Percentiles rank a stretch among this genome's conserved stretches.
These are phyloP conservation scores for Psophocarpus tetragonolobus DNA, from an alignment of 306 rosid genomes.

Conservation along the genomic window DNA sequence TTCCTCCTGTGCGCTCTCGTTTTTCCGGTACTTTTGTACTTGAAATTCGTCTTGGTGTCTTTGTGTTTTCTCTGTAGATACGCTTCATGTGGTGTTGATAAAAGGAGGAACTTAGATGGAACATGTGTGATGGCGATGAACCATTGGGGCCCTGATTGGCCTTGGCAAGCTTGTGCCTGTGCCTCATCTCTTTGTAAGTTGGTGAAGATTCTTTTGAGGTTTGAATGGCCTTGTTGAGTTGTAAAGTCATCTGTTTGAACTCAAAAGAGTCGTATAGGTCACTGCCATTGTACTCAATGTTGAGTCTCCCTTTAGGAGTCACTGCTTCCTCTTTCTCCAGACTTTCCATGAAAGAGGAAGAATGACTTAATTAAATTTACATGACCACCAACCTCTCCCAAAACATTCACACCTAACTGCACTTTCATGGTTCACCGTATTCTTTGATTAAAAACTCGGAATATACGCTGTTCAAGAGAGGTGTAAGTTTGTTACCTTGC, in stretches of 20 bases:
- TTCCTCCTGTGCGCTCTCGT: conserved; percentile 15
- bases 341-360: conserved; percentile 41
- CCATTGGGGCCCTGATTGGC: conserved; percentile 44
- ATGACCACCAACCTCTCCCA: conserved; percentile 28
- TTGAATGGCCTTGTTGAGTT: conserved; percentile 59
- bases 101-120: conserved; percentile 44
- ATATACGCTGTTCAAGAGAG: conserved; percentile 27
- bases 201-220: conserved; percentile 43
- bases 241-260: conserved; percentile 53
- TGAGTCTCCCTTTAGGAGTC: conserved; percentile 31
- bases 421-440: conserved; percentile 23
- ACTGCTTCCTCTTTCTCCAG: conserved; percentile 30
- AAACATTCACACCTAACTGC: conserved; percentile 20
- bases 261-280: conserved; percentile 64
- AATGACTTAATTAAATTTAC: conserved; percentile 19
- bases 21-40: conserved; percentile 29
- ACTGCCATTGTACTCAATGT: conserved; percentile 51
- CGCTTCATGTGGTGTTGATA: conserved; percentile 39
- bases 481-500: conserved; percentile 41
- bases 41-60: conserved; percentile 42
- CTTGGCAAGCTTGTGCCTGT: conserved; percentile 45
- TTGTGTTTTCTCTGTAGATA: conserved; percentile 33
- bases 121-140: conserved; percentile 29
- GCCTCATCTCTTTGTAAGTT: conserved; percentile 39
- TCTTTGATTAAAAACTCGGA: conserved; percentile 5